phyloP scores from a whole-genome alignment of 768 basidiomycete species.

The Naganishia antarctica region DNA sequence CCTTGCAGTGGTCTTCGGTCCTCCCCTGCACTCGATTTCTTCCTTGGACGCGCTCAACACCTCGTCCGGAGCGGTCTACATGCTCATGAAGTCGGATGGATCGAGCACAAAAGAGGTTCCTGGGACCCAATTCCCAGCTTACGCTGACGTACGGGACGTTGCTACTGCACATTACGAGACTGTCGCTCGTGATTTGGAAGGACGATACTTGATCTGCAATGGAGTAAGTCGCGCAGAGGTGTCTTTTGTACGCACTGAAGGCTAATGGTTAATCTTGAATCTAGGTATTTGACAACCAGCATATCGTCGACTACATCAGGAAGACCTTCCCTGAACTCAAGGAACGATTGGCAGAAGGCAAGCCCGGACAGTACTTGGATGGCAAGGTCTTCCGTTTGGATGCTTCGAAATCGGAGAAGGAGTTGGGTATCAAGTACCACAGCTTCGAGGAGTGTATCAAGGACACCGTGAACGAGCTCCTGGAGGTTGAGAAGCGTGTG shows the following conservation, averaged over 20 bases:
- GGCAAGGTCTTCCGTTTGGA: conserved; percentile 36
- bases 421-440: conserved; percentile 36
- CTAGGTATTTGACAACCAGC: conserved; percentile 33
- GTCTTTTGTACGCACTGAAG: background rate
- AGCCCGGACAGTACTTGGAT: conserved; percentile 33
- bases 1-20: conserved; percentile 32
- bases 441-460: conserved; percentile 34
- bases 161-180: conserved; percentile 31
- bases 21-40: conserved; percentile 27
- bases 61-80: conserved; percentile 15
- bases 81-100: conserved; percentile 26
- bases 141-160: conserved; percentile 34
- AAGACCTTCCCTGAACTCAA: conserved; percentile 32
- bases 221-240: conserved; percentile 27
- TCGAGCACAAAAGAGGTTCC: conserved; percentile 21
- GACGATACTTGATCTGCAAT: conserved; percentile 33
- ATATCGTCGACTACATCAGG: conserved; percentile 32
- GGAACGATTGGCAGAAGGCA: conserved; percentile 31
- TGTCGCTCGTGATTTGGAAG: conserved; percentile 29
- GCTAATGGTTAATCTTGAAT: background rate
- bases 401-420: conserved; percentile 33
- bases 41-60: conserved; percentile 25
- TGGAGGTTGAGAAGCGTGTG: conserved; percentile 34
- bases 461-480: conserved; percentile 32
- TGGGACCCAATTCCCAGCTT: conserved; percentile 8